phyloP scores from a whole-genome alignment of 1,139 yeast species.

The Dujonia santamariae region DNA sequence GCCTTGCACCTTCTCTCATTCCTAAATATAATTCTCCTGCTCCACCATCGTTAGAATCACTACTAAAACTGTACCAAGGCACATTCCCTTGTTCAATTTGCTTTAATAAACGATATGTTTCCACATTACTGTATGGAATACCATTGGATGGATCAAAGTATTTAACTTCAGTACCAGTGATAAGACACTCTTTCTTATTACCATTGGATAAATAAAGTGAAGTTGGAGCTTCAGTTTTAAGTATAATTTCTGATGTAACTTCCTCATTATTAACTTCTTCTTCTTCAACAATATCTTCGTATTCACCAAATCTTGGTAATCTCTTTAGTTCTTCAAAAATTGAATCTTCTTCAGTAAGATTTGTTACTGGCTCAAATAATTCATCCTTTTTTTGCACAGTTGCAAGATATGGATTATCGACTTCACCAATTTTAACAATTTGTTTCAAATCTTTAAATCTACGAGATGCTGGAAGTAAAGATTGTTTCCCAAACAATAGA shows the following conservation, averaged over 20 bases:
- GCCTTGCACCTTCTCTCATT: slow-evolving; percentile 51
- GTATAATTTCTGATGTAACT: slow-evolving; percentile 44
- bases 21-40: slow-evolving; percentile 61
- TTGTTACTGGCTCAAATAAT: slow-evolving; percentile 31
- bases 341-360: slow-evolving; percentile 35
- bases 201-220: slow-evolving; percentile 75
- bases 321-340: slow-evolving; percentile 51
- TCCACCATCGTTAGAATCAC: slow-evolving; percentile 50
- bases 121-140: slow-evolving; percentile 80
- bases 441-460: slow-evolving; percentile 56
- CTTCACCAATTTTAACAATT: slow-evolving; percentile 45
- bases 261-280: slow-evolving; percentile 36
- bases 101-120: slow-evolving; percentile 69
- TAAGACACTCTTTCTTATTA: slow-evolving; percentile 64
- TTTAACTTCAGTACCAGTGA: slow-evolving; percentile 75
- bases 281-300: slow-evolving; percentile 47
- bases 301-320: slow-evolving; percentile 66
- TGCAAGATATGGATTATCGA: slow-evolving; percentile 39
- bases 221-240: slow-evolving; percentile 68
- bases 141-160: slow-evolving; percentile 88
- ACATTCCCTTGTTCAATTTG: slow-evolving; percentile 62
- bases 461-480: slow-evolving; percentile 49
- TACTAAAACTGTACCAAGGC: slow-evolving; percentile 60
- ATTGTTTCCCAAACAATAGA: slow-evolving; percentile 58
- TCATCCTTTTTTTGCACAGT: slow-evolving; percentile 36